Conservation (phyloP, 257 asterid genomes). For the Solanum acaule region DNA sequence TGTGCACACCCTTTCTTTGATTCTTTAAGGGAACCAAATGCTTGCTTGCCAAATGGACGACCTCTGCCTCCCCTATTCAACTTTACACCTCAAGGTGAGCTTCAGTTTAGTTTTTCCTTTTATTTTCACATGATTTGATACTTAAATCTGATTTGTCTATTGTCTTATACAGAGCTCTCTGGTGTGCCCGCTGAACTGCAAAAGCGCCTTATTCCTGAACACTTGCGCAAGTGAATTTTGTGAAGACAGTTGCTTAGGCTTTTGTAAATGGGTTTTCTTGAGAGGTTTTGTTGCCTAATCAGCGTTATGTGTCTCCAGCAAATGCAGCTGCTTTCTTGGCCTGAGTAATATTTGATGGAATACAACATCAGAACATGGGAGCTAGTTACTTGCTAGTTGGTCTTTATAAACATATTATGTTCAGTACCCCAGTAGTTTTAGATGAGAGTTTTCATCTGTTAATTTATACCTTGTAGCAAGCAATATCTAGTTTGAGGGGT, state of each 20-base stretch:
- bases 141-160: neutral
- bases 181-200: conserved; percentile 34
- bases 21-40: conserved; percentile 50
- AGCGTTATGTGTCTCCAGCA: neutral
- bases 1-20: conserved; percentile 92
- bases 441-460: neutral
- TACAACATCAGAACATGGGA: neutral
- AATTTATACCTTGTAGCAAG: neutral
- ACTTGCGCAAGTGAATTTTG: conserved; percentile 10
- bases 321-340: neutral
- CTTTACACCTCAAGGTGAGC: conserved; percentile 69
- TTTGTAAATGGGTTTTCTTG: conserved; percentile 19
- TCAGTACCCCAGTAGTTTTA: neutral
- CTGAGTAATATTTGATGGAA: neutral
- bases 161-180: conserved; percentile 24
- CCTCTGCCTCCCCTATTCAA: conserved; percentile 73
- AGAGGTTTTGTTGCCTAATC: neutral
- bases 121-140: neutral
- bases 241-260: neutral
- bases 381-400: neutral
- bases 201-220: conserved; percentile 31
- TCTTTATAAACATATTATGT: neutral
- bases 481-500: conserved; percentile 7
- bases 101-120: neutral
- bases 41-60: conserved; percentile 61